Conservation (phyloP, 495 filamentous ascomycete species). For the Mycothermus thermophilus region DNA sequence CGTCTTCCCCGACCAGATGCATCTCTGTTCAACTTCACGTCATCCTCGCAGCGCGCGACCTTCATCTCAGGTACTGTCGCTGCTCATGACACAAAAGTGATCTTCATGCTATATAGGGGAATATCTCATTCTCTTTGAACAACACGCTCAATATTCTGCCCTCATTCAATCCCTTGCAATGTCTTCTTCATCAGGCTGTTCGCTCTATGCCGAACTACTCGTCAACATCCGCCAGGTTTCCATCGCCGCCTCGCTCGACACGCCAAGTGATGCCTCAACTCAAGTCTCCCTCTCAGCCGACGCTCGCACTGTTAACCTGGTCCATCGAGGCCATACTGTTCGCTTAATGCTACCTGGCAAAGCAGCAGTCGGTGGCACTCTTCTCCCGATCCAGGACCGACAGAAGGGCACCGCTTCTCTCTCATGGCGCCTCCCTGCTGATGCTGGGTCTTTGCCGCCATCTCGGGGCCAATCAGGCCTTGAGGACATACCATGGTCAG, state of each 20-base stretch:
- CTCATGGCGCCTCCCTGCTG: slow-evolving; percentile 56
- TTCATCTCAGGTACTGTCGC: too few relatives aligned
- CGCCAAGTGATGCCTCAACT: slow-evolving; percentile 31
- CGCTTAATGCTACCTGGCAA: slow-evolving; percentile 53
- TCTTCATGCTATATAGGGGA: too few relatives aligned
- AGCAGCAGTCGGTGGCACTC: slow-evolving; percentile 27
- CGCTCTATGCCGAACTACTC: slow-evolving; percentile 74
- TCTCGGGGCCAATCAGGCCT: slow-evolving; percentile 16
- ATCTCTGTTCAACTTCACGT: too few relatives aligned
- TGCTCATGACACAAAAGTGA: too few relatives aligned
- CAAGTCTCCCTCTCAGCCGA: slow-evolving; percentile 36
- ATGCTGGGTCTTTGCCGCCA: slow-evolving; percentile 16
- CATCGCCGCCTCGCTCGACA: slow-evolving; percentile 51
- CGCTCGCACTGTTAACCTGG: slow-evolving; percentile 35
- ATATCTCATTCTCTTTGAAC: background rate
- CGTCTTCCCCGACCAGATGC: too few relatives aligned
- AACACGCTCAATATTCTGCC: background rate
- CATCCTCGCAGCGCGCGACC: too few relatives aligned
- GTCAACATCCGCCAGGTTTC: slow-evolving; percentile 76
- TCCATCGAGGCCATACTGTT: slow-evolving; percentile 39
- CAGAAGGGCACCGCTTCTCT: slow-evolving; percentile 31
- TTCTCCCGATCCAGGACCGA: slow-evolving; percentile 20
- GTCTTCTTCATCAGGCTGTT: too few relatives aligned
- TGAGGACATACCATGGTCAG: slow-evolving; percentile 53
- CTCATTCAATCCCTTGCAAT: too few relatives aligned